Percentiles rank a stretch among this genome's conserved stretches.
Conservation (phyloP, 2,329 filamentous ascomycete species). For the Pestalotiopsis sp. region DNA sequence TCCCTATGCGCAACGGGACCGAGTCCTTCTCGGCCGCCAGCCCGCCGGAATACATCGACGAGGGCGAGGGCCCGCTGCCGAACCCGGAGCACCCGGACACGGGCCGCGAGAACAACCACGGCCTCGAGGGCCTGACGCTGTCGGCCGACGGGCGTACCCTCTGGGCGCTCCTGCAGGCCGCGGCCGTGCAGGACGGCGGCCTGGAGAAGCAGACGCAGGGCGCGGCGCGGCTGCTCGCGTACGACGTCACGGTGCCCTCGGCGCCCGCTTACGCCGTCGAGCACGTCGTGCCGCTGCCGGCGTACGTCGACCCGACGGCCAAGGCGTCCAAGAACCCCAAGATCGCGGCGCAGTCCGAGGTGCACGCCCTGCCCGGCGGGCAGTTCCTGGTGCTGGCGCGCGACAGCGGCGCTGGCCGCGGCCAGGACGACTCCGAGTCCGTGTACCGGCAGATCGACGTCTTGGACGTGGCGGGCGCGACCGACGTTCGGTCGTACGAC, state of each 20-base stretch:
- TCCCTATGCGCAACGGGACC: conserved; percentile 64
- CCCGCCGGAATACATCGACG: conserved; percentile 59
- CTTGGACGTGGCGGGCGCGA: conserved; percentile 63
- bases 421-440: conserved; percentile 51
- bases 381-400: conserved; percentile 70
- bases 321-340: conserved; percentile 45
- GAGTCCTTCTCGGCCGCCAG: conserved; percentile 66
- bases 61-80: conserved; percentile 40
- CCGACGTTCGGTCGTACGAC: conserved; percentile 59
- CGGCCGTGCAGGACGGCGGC: conserved; percentile 61
- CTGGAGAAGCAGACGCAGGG: conserved; percentile 50
- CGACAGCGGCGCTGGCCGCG: conserved; percentile 62
- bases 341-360: conserved; percentile 68
- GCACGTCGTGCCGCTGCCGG: conserved; percentile 67
- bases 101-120: conserved; percentile 73
- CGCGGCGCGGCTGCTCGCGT: conserved; percentile 64
- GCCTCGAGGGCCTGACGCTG: conserved; percentile 71
- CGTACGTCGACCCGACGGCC: conserved; percentile 52
- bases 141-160: conserved; percentile 64
- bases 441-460: conserved; percentile 71
- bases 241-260: conserved; percentile 50
- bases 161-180: conserved; percentile 68
- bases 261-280: conserved; percentile 55
- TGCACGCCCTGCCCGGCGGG: conserved; percentile 62
- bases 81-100: conserved; percentile 57